Evolutionary conservation across 2,329 filamentous ascomycete genomes (phyloP), one percentile per base, ranked within the genome.

Genomic region (Ophiocordyceps camponoti-rufipedis): DNA sequence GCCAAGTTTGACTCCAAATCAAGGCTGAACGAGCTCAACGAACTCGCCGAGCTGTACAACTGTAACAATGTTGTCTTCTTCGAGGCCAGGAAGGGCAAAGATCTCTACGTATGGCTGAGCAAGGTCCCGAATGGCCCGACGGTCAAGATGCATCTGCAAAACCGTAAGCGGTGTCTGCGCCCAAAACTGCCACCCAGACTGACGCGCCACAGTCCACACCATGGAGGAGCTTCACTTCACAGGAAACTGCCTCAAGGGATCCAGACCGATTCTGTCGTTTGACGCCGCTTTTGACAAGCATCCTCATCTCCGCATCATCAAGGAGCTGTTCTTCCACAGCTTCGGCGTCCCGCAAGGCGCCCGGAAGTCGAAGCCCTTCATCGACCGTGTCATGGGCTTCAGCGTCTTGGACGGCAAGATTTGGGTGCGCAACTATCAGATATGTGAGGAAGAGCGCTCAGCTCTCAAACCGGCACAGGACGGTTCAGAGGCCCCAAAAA

Each of bases 151-250:
- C 84, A 91, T 58, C 70, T 86, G 44, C 85, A 91, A 61, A 88
- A 87, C 56, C 59, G 78, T 81, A 63, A 58, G 70, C 58, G 16
- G 31, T 13, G 38, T 31, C 14, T 9, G 16, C 7, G 23, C 18
- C n/a, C 4, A 4, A 11, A 10, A 11, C 8, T 11, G 4, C 5
- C 8, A 16, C 4, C 7, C 5, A 39, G 10, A 18, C 35, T 39
- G 35, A 39, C n/a, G 10, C 10, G 13, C 35, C 35, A 16, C n/a
- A 84, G 74, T 95, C 58, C 88, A 95, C 66, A 95, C 89, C 10
- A 94, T 93, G 85, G 86, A 89, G 58, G 91, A 98, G 63, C 71
- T 98, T 33, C 85, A 94, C 58, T 96, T 98, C 62, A 88, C 87
- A 14, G 91, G 91, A 45, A 98, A 98, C 69, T 95, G 88, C 61